Evolutionary conservation across 1,284 basidiomycete species (phyloP), one percentile per base, ranked within the genome.

Genomic region (Porphyrellus sp.): DNA sequence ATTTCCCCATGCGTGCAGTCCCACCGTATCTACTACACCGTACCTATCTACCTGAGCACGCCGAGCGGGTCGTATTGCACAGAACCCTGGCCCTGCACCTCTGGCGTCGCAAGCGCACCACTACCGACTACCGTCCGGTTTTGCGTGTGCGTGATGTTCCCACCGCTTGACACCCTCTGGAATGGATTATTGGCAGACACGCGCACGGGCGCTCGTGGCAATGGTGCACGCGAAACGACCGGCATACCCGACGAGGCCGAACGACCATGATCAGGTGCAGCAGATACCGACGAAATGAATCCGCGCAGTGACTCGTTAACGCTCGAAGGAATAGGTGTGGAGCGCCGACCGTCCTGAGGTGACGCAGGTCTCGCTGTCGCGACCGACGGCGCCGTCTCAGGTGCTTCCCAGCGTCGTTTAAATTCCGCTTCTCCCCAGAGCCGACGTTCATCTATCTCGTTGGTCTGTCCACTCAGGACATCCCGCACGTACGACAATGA

Each of bases 401-500:
- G 57, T 45, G 28, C 45, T 18, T 69, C 67, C 64, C 67, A 66
- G 8, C 70, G 69, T 31, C 52, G 70, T 24, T 59, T 65, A 37
- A 70, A 70, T 30, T 82, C 76, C 61, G 80, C 73, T 52, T 81
- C 82, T 38, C 81, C 77, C 53, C 82, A 72, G 38, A 90, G 70
- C 42, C 83, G 75, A 24, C 81, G 82, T 40, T 85, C 82, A 18
- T 90, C 86, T 44, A 89, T 63, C 25, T 76, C 72, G 25, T 68
- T 65, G 3, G 76, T 70, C 41, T 75, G 73, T 33, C 80, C 79
- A 53, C 78, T 76, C 38, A 91, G 70, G n/a, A 89, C 74, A 59
- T 90, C 87, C 55, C 85, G 75, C 51, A 90, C 82, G 69, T 90
- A 87, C 8, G 84, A 75, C 40, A 91, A 71, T 15, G 83, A 82